phyloP scores from a whole-genome alignment of 106 monocot genomes.

The Xerophyta viscosa region DNA sequence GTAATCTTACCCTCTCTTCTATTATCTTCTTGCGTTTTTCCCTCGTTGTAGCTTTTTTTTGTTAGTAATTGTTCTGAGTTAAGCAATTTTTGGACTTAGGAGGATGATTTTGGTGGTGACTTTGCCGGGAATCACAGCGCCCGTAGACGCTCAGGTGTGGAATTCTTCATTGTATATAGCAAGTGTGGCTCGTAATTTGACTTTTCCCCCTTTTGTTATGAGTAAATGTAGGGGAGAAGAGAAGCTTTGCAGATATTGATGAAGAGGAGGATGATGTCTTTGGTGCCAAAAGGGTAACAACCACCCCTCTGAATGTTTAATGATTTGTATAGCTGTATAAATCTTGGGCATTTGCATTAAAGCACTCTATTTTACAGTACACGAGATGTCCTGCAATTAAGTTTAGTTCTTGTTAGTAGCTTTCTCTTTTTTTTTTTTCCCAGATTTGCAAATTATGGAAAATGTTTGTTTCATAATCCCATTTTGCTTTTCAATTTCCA shows the following conservation, averaged over 20 bases:
- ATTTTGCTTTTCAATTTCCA: too few relatives aligned
- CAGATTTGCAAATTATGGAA: too few relatives aligned
- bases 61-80: neutral
- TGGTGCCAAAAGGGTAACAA: conserved; percentile 46
- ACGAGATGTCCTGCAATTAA: too few relatives aligned
- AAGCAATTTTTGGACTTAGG: conserved; percentile 18
- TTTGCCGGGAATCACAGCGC: conserved; percentile 20
- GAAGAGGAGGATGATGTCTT: conserved; percentile 72
- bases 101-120: conserved; percentile 53
- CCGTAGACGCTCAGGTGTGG: conserved; percentile 25
- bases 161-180: neutral
- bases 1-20: conserved; percentile 7
- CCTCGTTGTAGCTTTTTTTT: neutral
- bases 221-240: conserved; percentile 41
- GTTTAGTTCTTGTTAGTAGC: too few relatives aligned
- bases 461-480: too few relatives aligned
- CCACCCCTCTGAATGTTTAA: neutral
- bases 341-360: too few relatives aligned
- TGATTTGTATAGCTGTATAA: too few relatives aligned
- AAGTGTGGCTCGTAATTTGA: neutral
- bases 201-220: neutral
- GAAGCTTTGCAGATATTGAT: conserved; percentile 51
- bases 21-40: neutral
- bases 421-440: too few relatives aligned
- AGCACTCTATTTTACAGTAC: too few relatives aligned